A percentile compares a stretch with the other conserved stretches of the same genome.
Conservation (phyloP, 2,329 filamentous ascomycete species). For the Aureobasidium leucospermi region DNA sequence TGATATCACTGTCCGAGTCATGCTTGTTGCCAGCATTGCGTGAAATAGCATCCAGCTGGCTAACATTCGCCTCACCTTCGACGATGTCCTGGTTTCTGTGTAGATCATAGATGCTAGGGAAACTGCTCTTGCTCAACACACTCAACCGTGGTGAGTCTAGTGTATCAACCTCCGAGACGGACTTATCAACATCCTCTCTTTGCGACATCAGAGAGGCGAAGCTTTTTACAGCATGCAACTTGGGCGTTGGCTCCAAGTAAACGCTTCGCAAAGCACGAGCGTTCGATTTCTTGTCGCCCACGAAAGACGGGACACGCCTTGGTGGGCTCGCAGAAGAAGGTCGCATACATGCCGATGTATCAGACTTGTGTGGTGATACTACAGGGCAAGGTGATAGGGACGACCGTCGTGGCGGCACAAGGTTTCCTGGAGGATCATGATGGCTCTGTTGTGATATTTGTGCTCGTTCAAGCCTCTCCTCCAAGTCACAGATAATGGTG, state of each 20-base stretch:
- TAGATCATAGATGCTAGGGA: slow-evolving; percentile 28
- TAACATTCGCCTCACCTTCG: neutral
- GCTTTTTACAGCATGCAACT: slow-evolving; percentile 27
- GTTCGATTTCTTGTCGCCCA: slow-evolving; percentile 27
- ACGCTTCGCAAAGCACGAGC: slow-evolving; percentile 29
- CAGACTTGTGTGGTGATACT: neutral
- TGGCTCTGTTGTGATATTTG: neutral
- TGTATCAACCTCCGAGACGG: slow-evolving; percentile 21
- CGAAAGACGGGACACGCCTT: slow-evolving; percentile 25
- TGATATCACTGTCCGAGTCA: neutral
- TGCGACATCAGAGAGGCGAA: slow-evolving; percentile 29
- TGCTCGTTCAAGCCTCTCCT: slow-evolving; percentile 35
- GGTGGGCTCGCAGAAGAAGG: slow-evolving; percentile 8
- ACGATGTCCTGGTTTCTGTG: neutral
- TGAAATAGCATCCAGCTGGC: neutral
- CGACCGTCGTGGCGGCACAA: too few species aligned
- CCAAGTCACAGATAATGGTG: slow-evolving; percentile 58
- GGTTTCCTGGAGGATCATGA: too few species aligned
- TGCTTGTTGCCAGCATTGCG: neutral
- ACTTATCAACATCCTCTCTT: slow-evolving; percentile 22
- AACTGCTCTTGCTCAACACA: slow-evolving; percentile 32
- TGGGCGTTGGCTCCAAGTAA: slow-evolving; percentile 25
- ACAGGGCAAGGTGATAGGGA: neutral
- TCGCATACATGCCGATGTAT: neutral
- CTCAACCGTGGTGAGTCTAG: slow-evolving; percentile 29